phyloP scores from a whole-genome alignment of 2,329 filamentous ascomycete species.

The Rosellinia necatrix region DNA sequence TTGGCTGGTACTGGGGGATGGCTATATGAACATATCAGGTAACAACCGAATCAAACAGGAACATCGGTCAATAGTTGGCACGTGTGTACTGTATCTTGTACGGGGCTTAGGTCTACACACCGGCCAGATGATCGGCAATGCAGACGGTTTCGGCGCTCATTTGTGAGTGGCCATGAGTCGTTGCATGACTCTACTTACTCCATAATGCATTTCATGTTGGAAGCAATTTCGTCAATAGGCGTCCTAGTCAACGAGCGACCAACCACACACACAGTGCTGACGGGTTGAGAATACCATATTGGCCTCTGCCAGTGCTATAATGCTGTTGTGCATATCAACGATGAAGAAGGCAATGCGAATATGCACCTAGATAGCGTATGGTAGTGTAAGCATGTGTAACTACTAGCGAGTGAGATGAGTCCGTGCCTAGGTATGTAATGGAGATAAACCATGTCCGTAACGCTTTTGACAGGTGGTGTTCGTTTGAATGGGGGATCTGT shows the following conservation, averaged over 20 bases:
- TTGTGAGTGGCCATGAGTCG: constrained; percentile 15
- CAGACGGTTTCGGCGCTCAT: not conserved
- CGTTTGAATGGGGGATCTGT: not conserved
- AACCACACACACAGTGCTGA: not conserved
- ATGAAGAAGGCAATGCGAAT: no score
- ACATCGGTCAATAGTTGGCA: not conserved
- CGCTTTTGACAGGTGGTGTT: not conserved
- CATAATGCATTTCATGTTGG: not conserved
- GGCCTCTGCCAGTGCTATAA: no score
- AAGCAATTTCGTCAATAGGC: not conserved
- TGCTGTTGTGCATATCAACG: constrained; percentile 7
- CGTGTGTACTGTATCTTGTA: not conserved
- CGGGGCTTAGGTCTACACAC: not conserved
- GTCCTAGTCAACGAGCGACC: not conserved
- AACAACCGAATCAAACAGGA: not conserved
- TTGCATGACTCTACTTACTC: constrained; percentile 28
- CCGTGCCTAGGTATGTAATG: no score
- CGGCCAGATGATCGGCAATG: constrained; percentile 15
- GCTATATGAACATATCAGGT: no score
- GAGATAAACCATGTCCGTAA: no score
- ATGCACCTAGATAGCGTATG: no score
- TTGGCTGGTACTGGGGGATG: no score
- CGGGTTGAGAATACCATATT: not conserved
- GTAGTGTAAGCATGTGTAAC: no score
- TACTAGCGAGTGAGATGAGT: no score